These are phyloP conservation scores for Ganoderma lucidum DNA, from an alignment of 1,284 basidiomycete genomes.

Conservation along the genomic window DNA sequence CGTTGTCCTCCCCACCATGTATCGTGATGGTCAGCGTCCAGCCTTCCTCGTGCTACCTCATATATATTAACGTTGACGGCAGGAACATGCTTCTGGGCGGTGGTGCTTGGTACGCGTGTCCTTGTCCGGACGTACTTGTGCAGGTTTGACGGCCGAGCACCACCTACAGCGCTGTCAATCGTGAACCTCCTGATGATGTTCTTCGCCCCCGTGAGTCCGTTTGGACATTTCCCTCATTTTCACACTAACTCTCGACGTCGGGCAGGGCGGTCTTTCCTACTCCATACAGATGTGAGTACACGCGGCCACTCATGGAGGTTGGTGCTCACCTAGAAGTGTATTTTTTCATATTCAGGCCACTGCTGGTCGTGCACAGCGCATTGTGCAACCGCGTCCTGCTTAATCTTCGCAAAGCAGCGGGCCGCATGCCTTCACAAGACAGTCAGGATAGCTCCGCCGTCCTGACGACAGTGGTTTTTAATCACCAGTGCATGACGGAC, in stretches of 20 bases:
- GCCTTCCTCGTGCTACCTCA: no score
- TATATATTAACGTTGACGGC: neutral
- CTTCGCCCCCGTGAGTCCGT: slow-evolving; percentile 4
- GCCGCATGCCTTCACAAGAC: neutral
- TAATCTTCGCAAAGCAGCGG: slow-evolving; percentile 11
- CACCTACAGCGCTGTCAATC: neutral
- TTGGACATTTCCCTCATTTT: no score
- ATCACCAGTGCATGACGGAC: neutral
- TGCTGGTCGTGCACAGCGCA: slow-evolving; percentile 9
- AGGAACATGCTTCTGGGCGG: slow-evolving; percentile 11
- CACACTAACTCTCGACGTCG: neutral
- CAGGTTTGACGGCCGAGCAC: neutral
- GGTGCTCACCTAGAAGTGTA: neutral
- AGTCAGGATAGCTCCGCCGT: neutral
- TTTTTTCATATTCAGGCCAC: neutral
- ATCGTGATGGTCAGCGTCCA: slow-evolving; percentile 3
- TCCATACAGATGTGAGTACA: slow-evolving; percentile 1
- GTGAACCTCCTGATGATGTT: neutral
- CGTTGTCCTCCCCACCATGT: neutral
- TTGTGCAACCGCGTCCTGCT: slow-evolving; percentile 8
- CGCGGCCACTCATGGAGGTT: neutral
- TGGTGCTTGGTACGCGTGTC: neutral
- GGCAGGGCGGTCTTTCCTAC: neutral
- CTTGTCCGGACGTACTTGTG: neutral
- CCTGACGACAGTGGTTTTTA: neutral